Base-by-base conservation (phyloP, 805 yeast species). In the Cyberlindnera mississippiensis region DNA sequence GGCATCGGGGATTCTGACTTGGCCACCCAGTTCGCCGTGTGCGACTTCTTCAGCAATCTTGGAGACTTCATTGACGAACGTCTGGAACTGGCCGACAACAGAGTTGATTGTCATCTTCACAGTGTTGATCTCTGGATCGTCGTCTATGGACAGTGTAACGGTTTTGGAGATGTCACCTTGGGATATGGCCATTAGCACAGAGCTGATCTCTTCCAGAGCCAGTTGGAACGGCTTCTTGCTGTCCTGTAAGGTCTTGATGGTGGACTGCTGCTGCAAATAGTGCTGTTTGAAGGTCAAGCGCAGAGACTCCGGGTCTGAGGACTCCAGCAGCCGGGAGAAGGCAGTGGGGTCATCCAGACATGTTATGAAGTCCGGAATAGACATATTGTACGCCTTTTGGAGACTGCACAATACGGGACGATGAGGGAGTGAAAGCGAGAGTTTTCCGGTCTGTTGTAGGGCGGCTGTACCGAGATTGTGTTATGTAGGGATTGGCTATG, bases 41-140 rank as follows among this genome's bases (percentile, higher is more conserved):
- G 96, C 96, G 17, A 89, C 89, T 61, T 87, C 95, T 45, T 93
- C 72, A 2, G 95, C 91, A 11, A 86, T 95, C 46, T 89, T 77
- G 2, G 91, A 80, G 28, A 86, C 95, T 62, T 49, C 50, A 18
- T 87, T 95, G 52, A 84, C 82, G 2, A 45, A 40, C 28, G 42
- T 7, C 82, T 81, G 56, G 85, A 85, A 74, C 60, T 85, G 95
- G 56, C 82, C 88, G 82, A 86, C 83, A 91, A 87, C 84, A 13
- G 85, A 76, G 61, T 87, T 87, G 55, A 87, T 85, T 11, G 93
- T 82, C 8, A 33, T 78, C 61, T 87, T 85, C 56, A 86, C 88
- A 56, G 81, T 82, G 48, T 79, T 69, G 48, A 87, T 84, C 58
- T 85, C 91, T 2, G 90, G 87, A 59, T 83, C 88, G 45, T 76